Evolutionary conservation across 1,284 basidiomycete species (phyloP), one percentile per base, ranked within the genome.

Genomic region (Fomitopsis pinicola): DNA sequence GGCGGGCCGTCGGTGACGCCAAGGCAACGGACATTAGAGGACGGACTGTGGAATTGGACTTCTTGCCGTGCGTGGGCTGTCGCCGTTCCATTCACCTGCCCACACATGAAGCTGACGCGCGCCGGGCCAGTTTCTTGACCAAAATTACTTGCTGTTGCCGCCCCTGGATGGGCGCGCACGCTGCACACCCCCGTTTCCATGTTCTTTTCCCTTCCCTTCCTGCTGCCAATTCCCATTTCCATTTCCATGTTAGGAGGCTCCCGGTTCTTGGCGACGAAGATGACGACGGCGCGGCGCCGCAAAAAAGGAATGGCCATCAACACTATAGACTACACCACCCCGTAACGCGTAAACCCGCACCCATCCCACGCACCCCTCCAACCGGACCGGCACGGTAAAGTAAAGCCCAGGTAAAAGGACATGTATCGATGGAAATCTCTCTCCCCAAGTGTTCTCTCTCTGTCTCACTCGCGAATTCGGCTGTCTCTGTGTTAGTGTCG

Each of bases 341-440:
- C 36, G 50, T 19, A 46, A 33, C 33, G 33, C n/a, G n/a, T n/a
- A n/a, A n/a, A n/a, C n/a, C n/a, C n/a, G 7, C 30, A 33, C 30
- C 30, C 30, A 3, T 33, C n/a, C n/a, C n/a, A n/a, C n/a, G n/a
- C n/a, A n/a, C n/a, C 30, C 7, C 30, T 7, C 30, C n/a, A n/a
- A 28, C 52, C 19, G 52, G 19, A 33, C 52, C 52, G 52, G 52
- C 54, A 55, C 50, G n/a, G 42, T 42, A 52, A 30, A 45, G 46
- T 14, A 53, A 61, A 42, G 38, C 38, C 38, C 5, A 38, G 40
- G 42, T 35, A 55, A 44, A 38, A 55, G 55, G 57, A 42, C 57
- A 45, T 62, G 57, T 62, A 59, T 62, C 57, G 52, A 45, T 59
- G 57, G 57, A 59, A 50, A 55, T 62, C 28, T 59, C 5, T 48